Evolutionary conservation across 2,329 filamentous ascomycete species (phyloP).

Genomic region (Zymoseptoria ardabiliae): DNA sequence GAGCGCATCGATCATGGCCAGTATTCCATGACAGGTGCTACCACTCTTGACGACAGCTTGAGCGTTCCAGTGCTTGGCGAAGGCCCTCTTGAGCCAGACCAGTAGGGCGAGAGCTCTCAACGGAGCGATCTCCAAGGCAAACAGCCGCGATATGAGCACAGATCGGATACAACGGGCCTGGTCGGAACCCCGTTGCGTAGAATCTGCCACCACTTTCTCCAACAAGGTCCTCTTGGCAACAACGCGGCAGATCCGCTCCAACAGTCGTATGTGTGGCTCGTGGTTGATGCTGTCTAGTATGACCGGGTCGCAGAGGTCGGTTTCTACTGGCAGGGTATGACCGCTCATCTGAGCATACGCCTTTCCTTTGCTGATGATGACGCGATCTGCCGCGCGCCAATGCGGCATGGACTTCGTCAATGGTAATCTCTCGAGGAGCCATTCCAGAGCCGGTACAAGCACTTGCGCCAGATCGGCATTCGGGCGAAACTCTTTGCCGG

Average conservation of each 20-base stretch:
- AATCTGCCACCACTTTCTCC: not conserved
- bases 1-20: conserved; percentile 7
- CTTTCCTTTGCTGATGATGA: conserved; percentile 15
- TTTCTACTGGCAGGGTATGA: conserved; percentile 5
- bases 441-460: conserved; percentile 5
- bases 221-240: not conserved
- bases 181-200: not conserved
- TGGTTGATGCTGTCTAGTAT: conserved; percentile 13
- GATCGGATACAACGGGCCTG: not conserved
- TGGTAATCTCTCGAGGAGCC: conserved; percentile 7
- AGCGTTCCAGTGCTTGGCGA: conserved; percentile 11
- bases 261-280: conserved; percentile 8
- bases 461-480: conserved; percentile 6
- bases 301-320: conserved; percentile 11
- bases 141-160: not conserved
- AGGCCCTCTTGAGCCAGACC: conserved; percentile 16
- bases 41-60: conserved; percentile 1
- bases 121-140: not conserved
- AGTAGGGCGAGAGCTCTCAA: conserved; percentile 1
- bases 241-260: conserved; percentile 4
- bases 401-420: conserved; percentile 2
- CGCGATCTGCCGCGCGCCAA: conserved; percentile 12
- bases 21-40: conserved; percentile 5
- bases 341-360: conserved; percentile 9
- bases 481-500: not conserved